Base-by-base conservation (phyloP, 2,329 filamentous ascomycete genomes). In the Didymella arachidicola region DNA sequence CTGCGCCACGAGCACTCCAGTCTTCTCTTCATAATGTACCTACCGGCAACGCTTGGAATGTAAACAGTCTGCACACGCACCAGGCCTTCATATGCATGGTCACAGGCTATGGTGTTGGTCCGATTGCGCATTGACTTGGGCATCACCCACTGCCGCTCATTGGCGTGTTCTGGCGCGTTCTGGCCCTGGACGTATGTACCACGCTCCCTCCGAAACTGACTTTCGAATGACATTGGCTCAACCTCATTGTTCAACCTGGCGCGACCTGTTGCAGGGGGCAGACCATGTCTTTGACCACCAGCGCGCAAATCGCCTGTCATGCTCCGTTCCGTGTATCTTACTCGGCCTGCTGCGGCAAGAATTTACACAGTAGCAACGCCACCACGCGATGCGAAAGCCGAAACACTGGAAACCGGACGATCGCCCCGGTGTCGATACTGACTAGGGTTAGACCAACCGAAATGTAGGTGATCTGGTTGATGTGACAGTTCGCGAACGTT, bases 381-480 rank as follows among this genome's bases (percentile, higher is more conserved):
- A 53, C 54, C 36, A 43, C 47, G 42, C 54, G 32, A 41, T 34
- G 46, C 47, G 36, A 25, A 52, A 47, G 34, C 43, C 39, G 53
- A 56, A 56, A 50, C 53, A 34, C 41, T 26, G 36, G 39, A 12
- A 45, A 51, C 54, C 42, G 41, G 41, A 42, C 18, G 42, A 44
- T 50, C 30, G 25, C 48, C 26, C 34, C 42, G 36, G 30, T 27
- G 11, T 47, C 11, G 16, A 7, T 27, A 25, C 43, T 42, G 27
- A 8, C 8, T 16, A 6, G 19, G 12, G 54, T 47, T 52, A 57
- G 54, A 36, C 19, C 43, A 52, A 18, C 48, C 36, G 54, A 50
- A 1, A 38, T 45, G 30, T 39, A 18, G 25, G 45, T 42, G 32
- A 39, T 42, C 26, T 51, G 42, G 47, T 51, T 11, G 25, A 42